These are phyloP conservation scores for Ogataea pilisensis DNA, from an alignment of 805 yeast genomes.

Conservation along the genomic window DNA sequence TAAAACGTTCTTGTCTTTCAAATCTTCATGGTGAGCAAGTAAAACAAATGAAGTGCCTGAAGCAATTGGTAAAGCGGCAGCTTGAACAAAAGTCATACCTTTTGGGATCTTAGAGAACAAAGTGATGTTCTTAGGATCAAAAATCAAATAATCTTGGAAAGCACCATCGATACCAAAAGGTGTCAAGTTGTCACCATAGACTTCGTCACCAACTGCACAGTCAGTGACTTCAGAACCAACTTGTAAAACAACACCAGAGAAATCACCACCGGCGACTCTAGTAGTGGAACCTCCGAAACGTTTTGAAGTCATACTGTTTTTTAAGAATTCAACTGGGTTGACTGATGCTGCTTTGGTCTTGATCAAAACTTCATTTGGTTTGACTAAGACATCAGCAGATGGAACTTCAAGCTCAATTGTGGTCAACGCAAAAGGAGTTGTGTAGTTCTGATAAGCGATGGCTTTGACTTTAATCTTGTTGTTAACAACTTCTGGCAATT, in stretches of 20 bases:
- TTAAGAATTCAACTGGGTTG: slow-evolving; percentile 17
- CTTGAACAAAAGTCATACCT: slow-evolving; percentile 45
- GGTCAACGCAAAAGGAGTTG: slow-evolving; percentile 12
- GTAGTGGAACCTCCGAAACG: too few species aligned
- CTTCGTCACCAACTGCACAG: slow-evolving; percentile 14
- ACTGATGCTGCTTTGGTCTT: slow-evolving; percentile 14
- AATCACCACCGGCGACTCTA: slow-evolving; percentile 16
- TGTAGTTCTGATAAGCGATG: slow-evolving; percentile 9
- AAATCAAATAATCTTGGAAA: slow-evolving; percentile 39
- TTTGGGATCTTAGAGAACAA: slow-evolving; percentile 44
- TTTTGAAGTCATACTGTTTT: slow-evolving; percentile 7
- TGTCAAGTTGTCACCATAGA: slow-evolving; percentile 9
- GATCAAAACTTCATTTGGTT: slow-evolving; percentile 14
- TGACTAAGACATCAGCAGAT: slow-evolving; percentile 6
- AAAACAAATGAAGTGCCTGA: slow-evolving; percentile 54
- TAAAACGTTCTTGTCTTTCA: slow-evolving; percentile 45
- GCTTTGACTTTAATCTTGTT: slow-evolving; percentile 7
- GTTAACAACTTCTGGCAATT: slow-evolving; percentile 4
- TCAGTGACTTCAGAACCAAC: slow-evolving; percentile 14
- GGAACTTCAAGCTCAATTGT: slow-evolving; percentile 5
- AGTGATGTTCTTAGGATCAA: slow-evolving; percentile 31
- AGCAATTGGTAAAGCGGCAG: slow-evolving; percentile 64
- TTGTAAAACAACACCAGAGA: slow-evolving; percentile 16
- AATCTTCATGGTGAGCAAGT: slow-evolving; percentile 21
- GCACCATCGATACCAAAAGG: slow-evolving; percentile 32